phyloP scores from a whole-genome alignment of 2,329 filamentous ascomycete genomes.

The Nannizzia gypsea region DNA sequence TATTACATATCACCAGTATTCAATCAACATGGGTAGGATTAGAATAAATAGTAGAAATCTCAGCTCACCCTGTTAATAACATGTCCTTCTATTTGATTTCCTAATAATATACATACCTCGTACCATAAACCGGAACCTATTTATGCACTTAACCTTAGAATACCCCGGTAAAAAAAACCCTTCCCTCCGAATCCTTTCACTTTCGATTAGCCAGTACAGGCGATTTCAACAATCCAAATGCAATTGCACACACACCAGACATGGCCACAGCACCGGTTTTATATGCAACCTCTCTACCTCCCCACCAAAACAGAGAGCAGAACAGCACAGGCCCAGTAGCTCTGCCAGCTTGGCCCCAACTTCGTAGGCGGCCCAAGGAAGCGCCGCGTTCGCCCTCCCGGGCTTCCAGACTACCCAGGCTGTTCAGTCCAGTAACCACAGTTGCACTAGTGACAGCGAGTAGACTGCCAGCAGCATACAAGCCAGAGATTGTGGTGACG shows the following conservation, averaged over 20 bases:
- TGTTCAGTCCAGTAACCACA: constrained; percentile 87
- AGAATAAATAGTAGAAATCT: constrained; percentile 1
- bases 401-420: constrained; percentile 82
- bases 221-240: constrained; percentile 59
- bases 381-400: constrained; percentile 66
- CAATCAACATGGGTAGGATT: neutral
- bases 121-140: neutral
- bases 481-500: constrained; percentile 52
- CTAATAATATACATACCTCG: neutral
- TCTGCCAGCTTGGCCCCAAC: constrained; percentile 73
- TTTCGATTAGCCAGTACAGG: constrained; percentile 30
- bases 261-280: constrained; percentile 69
- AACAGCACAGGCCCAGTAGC: constrained; percentile 81
- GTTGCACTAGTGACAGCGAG: constrained; percentile 86
- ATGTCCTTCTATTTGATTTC: neutral
- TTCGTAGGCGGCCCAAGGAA: constrained; percentile 72
- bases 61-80: neutral
- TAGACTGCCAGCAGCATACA: constrained; percentile 73
- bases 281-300: constrained; percentile 77
- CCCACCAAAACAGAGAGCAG: constrained; percentile 97
- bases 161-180: neutral
- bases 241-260: constrained; percentile 56
- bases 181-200: neutral
- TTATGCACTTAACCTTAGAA: neutral
- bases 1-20: neutral